Conservation (phyloP, 73 alveolate genomes). For the Paramecium tetraurelia region DNA sequence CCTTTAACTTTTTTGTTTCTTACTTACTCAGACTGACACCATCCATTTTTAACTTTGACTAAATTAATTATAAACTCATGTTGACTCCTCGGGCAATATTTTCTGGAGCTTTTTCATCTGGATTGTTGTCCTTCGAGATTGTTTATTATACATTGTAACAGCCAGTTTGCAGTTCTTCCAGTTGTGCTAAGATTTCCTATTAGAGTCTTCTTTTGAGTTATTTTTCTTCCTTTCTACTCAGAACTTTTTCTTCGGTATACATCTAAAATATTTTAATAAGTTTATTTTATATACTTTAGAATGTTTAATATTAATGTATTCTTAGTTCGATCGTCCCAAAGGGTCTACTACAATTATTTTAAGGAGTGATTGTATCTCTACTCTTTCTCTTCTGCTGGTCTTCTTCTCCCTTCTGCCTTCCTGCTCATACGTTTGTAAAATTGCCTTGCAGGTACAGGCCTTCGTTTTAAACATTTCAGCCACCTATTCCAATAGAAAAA, state of each 20-base stretch:
- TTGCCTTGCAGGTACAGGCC: constrained; percentile 41
- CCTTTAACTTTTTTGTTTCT: neutral
- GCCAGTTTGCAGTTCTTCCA: constrained; percentile 18
- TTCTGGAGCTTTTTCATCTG: constrained; percentile 17
- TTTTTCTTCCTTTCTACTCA: constrained; percentile 1
- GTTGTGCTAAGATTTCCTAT: neutral
- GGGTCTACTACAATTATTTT: neutral
- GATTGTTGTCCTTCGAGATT: neutral
- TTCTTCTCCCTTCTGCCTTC: constrained; percentile 39
- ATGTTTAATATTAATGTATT: neutral
- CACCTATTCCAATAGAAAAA: neutral
- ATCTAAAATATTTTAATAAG: constrained; percentile 1
- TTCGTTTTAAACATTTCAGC: constrained; percentile 36
- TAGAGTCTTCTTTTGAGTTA: neutral
- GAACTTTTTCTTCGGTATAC: constrained; percentile 38
- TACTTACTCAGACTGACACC: neutral
- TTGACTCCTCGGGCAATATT: constrained; percentile 2
- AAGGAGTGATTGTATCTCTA: neutral
- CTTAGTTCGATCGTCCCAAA: neutral
- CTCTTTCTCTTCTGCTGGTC: constrained; percentile 36
- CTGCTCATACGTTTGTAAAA: neutral
- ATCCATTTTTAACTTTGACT: neutral
- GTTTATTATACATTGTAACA: neutral
- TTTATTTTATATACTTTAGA: neutral
- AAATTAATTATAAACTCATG: constrained; percentile 1